Evolutionary conservation across 2,329 filamentous ascomycete species (phyloP).

Genomic region (Sporothrix protearum): DNA sequence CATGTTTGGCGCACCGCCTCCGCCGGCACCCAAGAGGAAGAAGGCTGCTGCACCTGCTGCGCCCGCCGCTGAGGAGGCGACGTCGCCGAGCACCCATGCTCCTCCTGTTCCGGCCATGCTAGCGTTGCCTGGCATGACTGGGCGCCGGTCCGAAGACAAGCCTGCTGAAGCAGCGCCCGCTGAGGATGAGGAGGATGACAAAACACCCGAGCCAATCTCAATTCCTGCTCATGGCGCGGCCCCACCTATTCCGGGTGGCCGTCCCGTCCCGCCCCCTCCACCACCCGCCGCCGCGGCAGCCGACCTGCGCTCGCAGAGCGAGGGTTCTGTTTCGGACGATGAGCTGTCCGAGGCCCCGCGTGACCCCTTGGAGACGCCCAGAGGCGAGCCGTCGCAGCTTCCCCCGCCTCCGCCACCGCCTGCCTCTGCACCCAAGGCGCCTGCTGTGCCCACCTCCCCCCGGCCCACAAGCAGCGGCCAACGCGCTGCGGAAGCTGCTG

Average conservation of each 20-base stretch:
- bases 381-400: slow-evolving; percentile 39
- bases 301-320: slow-evolving; percentile 60
- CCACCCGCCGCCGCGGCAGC: slow-evolving; percentile 43
- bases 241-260: slow-evolving; percentile 48
- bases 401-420: slow-evolving; percentile 47
- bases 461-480: slow-evolving; percentile 39
- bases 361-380: slow-evolving; percentile 42
- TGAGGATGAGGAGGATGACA: slow-evolving; percentile 37
- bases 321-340: slow-evolving; percentile 85
- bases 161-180: slow-evolving; percentile 19
- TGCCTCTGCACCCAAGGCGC: slow-evolving; percentile 41
- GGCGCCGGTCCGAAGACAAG: slow-evolving; percentile 47
- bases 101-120: slow-evolving; percentile 59
- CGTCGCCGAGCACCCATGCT: slow-evolving; percentile 44
- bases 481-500: slow-evolving; percentile 38
- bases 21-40: slow-evolving; percentile 56
- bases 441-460: slow-evolving; percentile 37
- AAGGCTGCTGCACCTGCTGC: slow-evolving; percentile 42
- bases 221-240: slow-evolving; percentile 34
- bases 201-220: slow-evolving; percentile 32
- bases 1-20: slow-evolving; percentile 70
- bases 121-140: slow-evolving; percentile 69
- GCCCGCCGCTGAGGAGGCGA: slow-evolving; percentile 41
- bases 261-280: slow-evolving; percentile 58
- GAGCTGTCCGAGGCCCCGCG: slow-evolving; percentile 61